Evolutionary conservation across 169 alveolate species (phyloP).

Genomic region (Plasmodium relictum): DNA sequence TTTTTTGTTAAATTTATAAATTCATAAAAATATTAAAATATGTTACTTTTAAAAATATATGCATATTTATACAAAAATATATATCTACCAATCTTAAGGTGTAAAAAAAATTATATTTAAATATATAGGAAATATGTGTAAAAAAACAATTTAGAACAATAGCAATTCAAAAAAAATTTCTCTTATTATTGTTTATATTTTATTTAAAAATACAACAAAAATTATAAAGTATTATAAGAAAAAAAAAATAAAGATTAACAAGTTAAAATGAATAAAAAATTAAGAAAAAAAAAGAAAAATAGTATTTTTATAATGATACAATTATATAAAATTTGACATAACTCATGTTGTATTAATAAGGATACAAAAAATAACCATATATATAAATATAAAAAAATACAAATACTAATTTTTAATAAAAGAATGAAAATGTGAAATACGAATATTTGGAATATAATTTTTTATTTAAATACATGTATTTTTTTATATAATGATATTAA

Average conservation of each 20-base stretch:
- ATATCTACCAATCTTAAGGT: background rate
- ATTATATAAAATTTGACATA: background rate
- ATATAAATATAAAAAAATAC: background rate
- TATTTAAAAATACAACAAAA: conserved; percentile 23
- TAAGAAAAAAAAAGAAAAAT: too few relatives aligned
- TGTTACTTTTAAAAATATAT: background rate
- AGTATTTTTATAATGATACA: background rate
- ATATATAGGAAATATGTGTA: background rate
- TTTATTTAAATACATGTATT: background rate
- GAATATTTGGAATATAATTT: background rate
- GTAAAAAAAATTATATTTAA: background rate
- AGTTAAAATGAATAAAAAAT: background rate
- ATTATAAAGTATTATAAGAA: background rate
- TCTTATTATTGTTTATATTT: conserved; percentile 2
- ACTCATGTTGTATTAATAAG: background rate
- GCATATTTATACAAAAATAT: background rate
- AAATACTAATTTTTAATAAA: background rate
- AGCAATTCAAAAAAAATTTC: background rate
- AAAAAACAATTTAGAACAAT: background rate
- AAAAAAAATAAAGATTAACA: background rate
- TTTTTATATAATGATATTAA: background rate
- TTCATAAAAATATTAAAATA: background rate
- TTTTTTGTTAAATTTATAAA: background rate
- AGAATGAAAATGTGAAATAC: background rate
- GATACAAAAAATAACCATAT: background rate